Conservation (phyloP, 768 basidiomycete genomes). For the Mycena venus region DNA sequence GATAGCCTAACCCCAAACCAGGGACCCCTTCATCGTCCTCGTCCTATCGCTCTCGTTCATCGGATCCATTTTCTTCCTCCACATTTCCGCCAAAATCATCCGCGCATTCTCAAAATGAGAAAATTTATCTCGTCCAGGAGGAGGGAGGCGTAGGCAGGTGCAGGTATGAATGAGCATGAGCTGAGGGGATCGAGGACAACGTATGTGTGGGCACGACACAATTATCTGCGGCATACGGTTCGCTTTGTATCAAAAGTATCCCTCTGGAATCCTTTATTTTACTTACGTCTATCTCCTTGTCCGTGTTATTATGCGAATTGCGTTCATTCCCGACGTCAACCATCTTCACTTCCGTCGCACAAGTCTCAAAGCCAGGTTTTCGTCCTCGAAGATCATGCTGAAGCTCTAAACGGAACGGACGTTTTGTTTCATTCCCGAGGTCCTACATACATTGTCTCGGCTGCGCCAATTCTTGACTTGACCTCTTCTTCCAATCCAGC, state of each 20-base stretch:
- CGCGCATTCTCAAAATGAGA: conserved; percentile 87
- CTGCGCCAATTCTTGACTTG: no score
- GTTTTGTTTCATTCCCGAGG: no score
- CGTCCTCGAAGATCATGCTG: no score
- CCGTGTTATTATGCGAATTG: conserved; percentile 3
- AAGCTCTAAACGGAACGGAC: no score
- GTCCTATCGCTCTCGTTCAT: conserved; percentile 97
- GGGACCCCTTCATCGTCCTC: conserved; percentile 97
- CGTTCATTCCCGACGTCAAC: conserved; percentile 3
- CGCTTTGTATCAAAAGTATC: conserved; percentile 36
- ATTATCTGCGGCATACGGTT: neutral
- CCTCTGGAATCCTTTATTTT: conserved; percentile 30
- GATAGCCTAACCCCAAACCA: conserved; percentile 44
- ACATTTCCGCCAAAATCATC: conserved; percentile 96
- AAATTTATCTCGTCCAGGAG: neutral
- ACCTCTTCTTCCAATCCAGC: no score
- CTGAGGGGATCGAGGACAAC: neutral
- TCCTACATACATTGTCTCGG: no score
- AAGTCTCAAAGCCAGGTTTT: no score
- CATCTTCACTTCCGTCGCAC: no score
- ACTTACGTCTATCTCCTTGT: neutral
- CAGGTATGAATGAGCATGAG: neutral
- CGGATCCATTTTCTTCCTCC: conserved; percentile 98
- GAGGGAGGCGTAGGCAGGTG: conserved; percentile 5
- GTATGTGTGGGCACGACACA: conserved; percentile 21